A percentile compares a stretch with the other conserved stretches of the same genome.
phyloP scores from a whole-genome alignment of 768 basidiomycete species.

The Boletus edulis region DNA sequence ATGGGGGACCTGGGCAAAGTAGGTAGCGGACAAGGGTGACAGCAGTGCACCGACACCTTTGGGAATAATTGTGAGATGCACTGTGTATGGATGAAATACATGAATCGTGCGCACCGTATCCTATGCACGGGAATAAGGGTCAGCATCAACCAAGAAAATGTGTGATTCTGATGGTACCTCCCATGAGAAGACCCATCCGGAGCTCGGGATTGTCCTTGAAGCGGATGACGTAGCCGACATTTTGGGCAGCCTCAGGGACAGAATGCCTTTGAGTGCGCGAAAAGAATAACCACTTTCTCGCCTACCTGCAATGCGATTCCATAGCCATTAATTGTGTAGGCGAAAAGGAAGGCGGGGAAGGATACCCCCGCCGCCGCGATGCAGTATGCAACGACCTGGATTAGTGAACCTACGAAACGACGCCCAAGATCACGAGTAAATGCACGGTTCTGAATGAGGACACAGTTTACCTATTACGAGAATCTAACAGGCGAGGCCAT shows the following conservation, averaged over 20 bases:
- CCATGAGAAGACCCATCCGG: conserved; percentile 45
- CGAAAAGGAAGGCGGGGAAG: conserved; percentile 1
- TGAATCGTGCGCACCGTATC: not conserved
- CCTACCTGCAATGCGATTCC: conserved; percentile 4
- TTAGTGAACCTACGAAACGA: not conserved
- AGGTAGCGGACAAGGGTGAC: not conserved
- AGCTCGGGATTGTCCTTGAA: conserved; percentile 34
- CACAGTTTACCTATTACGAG: conserved; percentile 38
- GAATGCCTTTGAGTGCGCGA: conserved; percentile 13
- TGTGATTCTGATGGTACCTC: conserved; percentile 38
- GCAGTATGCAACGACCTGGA: conserved; percentile 2
- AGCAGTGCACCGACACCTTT: conserved; percentile 1
- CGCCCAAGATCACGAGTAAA: conserved; percentile 10
- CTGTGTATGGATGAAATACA: not conserved
- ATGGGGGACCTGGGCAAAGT: not conserved
- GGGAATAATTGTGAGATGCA: not conserved
- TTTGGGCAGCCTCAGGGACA: conserved; percentile 37
- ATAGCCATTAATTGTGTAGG: conserved; percentile 1
- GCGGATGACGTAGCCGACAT: conserved; percentile 40
- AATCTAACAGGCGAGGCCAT: conserved; percentile 26
- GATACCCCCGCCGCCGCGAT: not conserved
- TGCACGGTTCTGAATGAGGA: conserved; percentile 29
- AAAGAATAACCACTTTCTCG: conserved; percentile 5
- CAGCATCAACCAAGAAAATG: conserved; percentile 26
- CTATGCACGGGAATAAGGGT: not conserved